Evolutionary conservation across 305 asterid genomes (phyloP).

Genomic region (Rubia peregrina): DNA sequence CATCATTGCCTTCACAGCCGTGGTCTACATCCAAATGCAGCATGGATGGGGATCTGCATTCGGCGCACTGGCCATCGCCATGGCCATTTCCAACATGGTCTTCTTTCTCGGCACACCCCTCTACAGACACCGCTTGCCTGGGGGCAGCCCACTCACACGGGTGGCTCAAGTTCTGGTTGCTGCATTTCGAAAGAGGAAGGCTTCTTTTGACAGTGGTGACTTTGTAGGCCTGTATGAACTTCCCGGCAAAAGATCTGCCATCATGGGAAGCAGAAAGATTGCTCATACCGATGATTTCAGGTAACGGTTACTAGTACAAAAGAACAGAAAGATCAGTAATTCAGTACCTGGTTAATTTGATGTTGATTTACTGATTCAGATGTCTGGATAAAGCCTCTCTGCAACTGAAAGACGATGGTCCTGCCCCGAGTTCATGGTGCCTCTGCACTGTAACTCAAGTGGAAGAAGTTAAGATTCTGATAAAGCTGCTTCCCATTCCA

Average conservation of each 20-base stretch:
- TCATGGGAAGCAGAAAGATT: conserved; percentile 84
- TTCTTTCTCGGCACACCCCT: conserved; percentile 92
- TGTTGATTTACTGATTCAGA: conserved; percentile 25
- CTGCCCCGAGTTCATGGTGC: conserved; percentile 64
- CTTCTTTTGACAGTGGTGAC: conserved; percentile 61
- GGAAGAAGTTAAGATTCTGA: conserved; percentile 84
- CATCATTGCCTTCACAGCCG: conserved; percentile 84
- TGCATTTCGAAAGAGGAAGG: conserved; percentile 75
- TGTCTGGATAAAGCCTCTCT: conserved; percentile 95
- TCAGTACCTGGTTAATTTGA: background rate
- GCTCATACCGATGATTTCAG: conserved; percentile 83
- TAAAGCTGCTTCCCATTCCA: conserved; percentile 73
- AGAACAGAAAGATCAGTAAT: no score
- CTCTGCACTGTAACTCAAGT: conserved; percentile 99
- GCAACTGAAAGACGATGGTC: conserved; percentile 70
- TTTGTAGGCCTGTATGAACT: conserved; percentile 83
- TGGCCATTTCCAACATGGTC: conserved; percentile 82
- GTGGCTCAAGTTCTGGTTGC: conserved; percentile 90
- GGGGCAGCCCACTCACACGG: conserved; percentile 94
- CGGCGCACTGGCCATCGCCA: conserved; percentile 82
- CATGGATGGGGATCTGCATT: conserved; percentile 97
- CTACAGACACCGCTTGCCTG: conserved; percentile 81
- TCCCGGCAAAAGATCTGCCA: conserved; percentile 77
- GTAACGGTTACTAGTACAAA: conserved; percentile 15
- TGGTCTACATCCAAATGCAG: conserved; percentile 80